Evolutionary conservation across 768 basidiomycete species (phyloP), one percentile per base, ranked within the genome.

Genomic region (Macrolepiota albuminosa): DNA sequence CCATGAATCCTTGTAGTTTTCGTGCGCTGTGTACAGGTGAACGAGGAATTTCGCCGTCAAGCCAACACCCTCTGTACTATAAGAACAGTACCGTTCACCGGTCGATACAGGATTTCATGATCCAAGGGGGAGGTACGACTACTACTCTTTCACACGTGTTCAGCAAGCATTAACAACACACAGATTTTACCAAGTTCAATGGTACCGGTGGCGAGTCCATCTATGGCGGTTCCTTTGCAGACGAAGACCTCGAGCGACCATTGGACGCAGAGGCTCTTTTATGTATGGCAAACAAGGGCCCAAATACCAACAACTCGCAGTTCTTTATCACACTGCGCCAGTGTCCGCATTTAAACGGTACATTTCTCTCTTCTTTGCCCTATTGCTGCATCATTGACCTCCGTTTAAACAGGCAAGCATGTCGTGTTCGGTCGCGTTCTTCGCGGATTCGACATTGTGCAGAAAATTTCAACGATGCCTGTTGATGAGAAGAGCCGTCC

Each of bases 271-370:
- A 84, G 68, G 92, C 86, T 74, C 74, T 95, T 31, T 75, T 96
- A 11, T 92, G 91, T 66, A 96, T 95, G 94, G 93, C 93, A 10
- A 96, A 96, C 71, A 82, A 83, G 63, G 90, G 90, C 3, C 85
- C 88, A 0, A 77, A 89, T 72, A 95, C 93, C 39, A 95, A 95
- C 64, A 86, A 87, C 40, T 90, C 88, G 1, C 93, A 95, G 63
- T 95, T 89, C 69, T 95, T 95, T 69, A 78, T 95, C 62, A 93
- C 93, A 24, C 79, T 95, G 11, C 78, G 82, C n/a, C 80, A 83
- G 16, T 85, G 89, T 61, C 83, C 86, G 4, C 90, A 93, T 69
- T 71, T 93, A 48, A 81, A 89, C 68, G 92, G 92, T 77, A 72
- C 73, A 74, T 50, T 13, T 21, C 2, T 8, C 48, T 34, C 6